Evolutionary conservation across 495 filamentous ascomycete genomes (phyloP), one percentile per base, ranked within the genome.

Genomic region (Aspergillus mulundensis): DNA sequence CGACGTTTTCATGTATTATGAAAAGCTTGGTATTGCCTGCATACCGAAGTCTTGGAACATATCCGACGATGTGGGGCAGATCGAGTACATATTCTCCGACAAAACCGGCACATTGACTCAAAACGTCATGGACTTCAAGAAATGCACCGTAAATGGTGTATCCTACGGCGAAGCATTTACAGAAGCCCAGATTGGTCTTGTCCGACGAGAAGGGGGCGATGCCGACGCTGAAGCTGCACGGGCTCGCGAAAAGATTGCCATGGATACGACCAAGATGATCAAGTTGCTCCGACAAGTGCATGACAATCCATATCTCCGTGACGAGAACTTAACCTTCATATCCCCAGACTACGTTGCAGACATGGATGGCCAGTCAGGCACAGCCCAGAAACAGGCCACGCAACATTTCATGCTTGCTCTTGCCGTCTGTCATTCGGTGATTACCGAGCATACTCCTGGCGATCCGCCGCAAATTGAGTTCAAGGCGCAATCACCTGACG

Each of bases 41-140:
- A 90, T 95, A 5, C 95, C 95, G 12, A 97, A 97, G 62, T 91
- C 94, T 2, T 99, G 95, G 95, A 99, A 97, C 69, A 97, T 99
- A 54, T 96, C 91, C 1, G 95, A 99, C 63, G 95, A 99, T 62
- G 80, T 99, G 30, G 95, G 95, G 10, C 95, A 99, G 73, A 97
- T 99, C 56, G 95, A 99, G 70, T 99, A 97, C 72, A 96, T 99
- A 59, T 99, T 99, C 76, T 97, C 95, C 1, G 95, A 99, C 76
- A 99, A 99, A 72, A 99, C 95, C 2, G 95, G 95, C 34, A 99
- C 95, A 5, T 74, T 99, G 61, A 99, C 95, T 6, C 95, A 99
- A 65, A 99, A 99, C 66, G 90, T 97, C 48, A 99, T 99, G 95
- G 95, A 99, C 72, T 99, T 97, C 83, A 97, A 97, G 70, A 99